Evolutionary conservation across 176 grass and related monocot genomes (phyloP), one percentile per base, ranked within the genome.

Genomic region (Bromus sterilis): DNA sequence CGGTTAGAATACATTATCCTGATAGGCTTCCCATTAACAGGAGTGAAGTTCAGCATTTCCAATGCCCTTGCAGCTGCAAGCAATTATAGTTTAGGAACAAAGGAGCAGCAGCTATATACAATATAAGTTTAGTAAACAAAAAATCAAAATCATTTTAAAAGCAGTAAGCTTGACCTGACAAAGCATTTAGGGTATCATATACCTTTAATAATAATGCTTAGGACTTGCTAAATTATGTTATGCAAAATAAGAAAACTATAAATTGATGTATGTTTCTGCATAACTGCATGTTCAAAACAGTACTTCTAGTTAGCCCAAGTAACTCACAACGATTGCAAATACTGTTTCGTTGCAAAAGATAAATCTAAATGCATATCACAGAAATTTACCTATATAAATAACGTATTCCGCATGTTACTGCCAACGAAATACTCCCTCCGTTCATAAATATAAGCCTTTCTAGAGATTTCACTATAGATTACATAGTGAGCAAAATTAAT

Each of bases 1-100:
- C 91, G 91, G 61, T 93, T 93, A n/a, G 91, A 93, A 76, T 93
- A 90, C 91, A 93, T 93, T 62, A 93, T 85, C 43, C 88, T 86
- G 60, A 93, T 93, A 11, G 91, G 88, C 69, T 88, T 90, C 74
- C 85, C 83, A 33, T 86, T 90, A 23, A 93, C 74, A 20, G 80
- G 88, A 33, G 91, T 76, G 78, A 88, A 93, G 79, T 93, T 93
- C 28, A 93, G 88, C 78, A 88, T 13, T 20, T 93, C 91, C 74
- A 93, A 51, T 51, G 91, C 78, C 25, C 78, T 82, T 24, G 85
- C 88, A 63, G 91, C 91, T 93, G 77, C 30, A 75, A 76, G 4
- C 2, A 36, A 49, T 66, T 84, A 40, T 30, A 33, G 20, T 66
- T 28, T 16, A 32, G 73, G 8, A 53, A 77, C n/a, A 3, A 21